Evolutionary conservation across 306 rosid genomes (phyloP), one percentile per base, ranked within the genome.

Genomic region (Sicyos baderoa): DNA sequence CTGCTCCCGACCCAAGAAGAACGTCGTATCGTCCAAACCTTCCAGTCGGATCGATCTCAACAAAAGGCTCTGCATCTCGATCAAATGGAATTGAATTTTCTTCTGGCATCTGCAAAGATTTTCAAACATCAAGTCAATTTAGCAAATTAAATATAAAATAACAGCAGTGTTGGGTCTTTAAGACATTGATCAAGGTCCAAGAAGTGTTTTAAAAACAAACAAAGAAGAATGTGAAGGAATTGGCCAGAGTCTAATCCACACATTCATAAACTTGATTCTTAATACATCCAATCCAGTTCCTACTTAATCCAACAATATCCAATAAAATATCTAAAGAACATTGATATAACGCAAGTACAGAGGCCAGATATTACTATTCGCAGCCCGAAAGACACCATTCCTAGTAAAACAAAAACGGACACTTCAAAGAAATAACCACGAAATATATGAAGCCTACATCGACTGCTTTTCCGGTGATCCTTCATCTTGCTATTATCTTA

Each of bases 1-100:
- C 91, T 16, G 95, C 95, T 37, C 97, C 97, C 58, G 53, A 51
- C 5, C 97, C 97, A 9, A 92, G 96, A n/a, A 89, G 82, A 71
- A 82, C 95, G 23, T 6, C 72, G 49, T 89, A 92, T 52, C 96
- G 82, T 27, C 97, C 97, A 42, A 78, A 92, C 54, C 96, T 82
- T 3, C 96, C 91, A 0, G 86, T 87, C 35, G 95, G 97, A 75
- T 92, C 97, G 54, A 84, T 84, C 86, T 92, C 97, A 65, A 71
- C 91, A 69, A 86, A 92, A 0, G 85, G 81, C 72, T 92, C 96
- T 15, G 60, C 66, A 58, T 90, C 97, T 14, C 62, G 71, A 10
- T 75, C 85, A 79, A 66, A 57, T 7, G 59, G 25, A 49, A 66
- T 81, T 9, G 77, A 54, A n/a, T 73, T 72, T 74, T 84, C 90